Conservation (phyloP, 345 rosid genomes). For the Salix exigua region DNA sequence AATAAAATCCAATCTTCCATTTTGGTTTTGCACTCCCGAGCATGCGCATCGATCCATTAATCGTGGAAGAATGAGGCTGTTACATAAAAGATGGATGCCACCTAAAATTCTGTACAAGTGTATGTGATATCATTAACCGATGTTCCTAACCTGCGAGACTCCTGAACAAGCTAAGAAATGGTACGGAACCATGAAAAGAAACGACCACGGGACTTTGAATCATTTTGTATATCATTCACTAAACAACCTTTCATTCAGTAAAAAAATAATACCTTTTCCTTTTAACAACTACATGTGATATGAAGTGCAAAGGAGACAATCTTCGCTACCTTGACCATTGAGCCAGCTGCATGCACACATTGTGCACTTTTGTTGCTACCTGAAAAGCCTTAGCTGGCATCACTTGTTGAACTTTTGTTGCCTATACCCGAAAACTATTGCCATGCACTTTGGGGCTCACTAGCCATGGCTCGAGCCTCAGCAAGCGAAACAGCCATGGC, state of each 20-base stretch:
- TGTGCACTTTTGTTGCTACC: conserved; percentile 19
- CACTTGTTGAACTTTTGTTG: conserved; percentile 15
- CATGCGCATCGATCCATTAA: no score
- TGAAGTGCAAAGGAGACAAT: conserved; percentile 7
- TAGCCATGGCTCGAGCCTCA: conserved; percentile 62
- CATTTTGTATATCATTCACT: conserved; percentile 17
- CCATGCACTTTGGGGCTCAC: conserved; percentile 58
- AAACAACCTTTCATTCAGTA: conserved; percentile 32
- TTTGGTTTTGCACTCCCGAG: no score
- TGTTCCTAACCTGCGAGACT: neutral
- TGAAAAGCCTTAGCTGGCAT: conserved; percentile 13
- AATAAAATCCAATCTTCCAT: no score
- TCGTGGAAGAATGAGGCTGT: no score
- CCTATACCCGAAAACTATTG: conserved; percentile 38
- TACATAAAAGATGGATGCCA: no score
- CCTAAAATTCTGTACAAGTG: no score
- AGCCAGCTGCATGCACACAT: conserved; percentile 10
- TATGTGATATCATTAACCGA: neutral
- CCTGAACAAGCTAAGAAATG: conserved; percentile 2
- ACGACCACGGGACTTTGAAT: neutral
- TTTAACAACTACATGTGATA: conserved; percentile 18
- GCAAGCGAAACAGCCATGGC: conserved; percentile 93
- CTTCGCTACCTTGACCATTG: conserved; percentile 20
- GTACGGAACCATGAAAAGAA: neutral
- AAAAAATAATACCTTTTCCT: conserved; percentile 13